Percentiles rank a stretch among this genome's conserved stretches.
These are phyloP conservation scores for Gaeumannomyces tritici DNA, from an alignment of 2,329 filamentous ascomycete genomes.

Conservation along the genomic window DNA sequence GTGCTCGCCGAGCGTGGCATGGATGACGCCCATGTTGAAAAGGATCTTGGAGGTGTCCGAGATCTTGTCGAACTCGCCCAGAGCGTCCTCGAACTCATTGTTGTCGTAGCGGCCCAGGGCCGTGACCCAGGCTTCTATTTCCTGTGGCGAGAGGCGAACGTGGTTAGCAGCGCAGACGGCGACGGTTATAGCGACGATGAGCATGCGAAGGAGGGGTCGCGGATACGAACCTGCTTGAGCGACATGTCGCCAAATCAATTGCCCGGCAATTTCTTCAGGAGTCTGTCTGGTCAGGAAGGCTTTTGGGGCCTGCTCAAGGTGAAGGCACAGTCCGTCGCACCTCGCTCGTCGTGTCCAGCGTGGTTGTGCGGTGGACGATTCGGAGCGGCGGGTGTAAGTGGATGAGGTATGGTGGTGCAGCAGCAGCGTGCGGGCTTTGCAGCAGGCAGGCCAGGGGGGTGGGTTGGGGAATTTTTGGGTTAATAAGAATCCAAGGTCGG, in stretches of 20 bases:
- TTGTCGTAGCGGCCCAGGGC: slow-evolving; percentile 90
- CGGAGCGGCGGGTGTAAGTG: background rate
- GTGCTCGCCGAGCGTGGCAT: slow-evolving; percentile 92
- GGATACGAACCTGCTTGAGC: slow-evolving; percentile 26
- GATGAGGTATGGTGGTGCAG: background rate
- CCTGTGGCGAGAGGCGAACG: slow-evolving; percentile 38
- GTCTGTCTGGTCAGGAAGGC: background rate
- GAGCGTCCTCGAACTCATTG: slow-evolving; percentile 88
- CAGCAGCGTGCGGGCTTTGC: background rate
- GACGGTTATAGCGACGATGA: background rate
- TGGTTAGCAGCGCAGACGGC: background rate
- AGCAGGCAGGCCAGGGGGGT: background rate
- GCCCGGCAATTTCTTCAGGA: background rate
- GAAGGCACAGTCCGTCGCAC: background rate
- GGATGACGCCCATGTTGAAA: slow-evolving; percentile 97
- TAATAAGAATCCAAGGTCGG: slow-evolving; percentile 1
- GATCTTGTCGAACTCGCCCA: slow-evolving; percentile 77
- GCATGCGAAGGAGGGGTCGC: background rate
- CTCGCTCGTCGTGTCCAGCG: background rate
- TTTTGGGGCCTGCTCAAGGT: background rate
- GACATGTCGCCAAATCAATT: slow-evolving; percentile 20
- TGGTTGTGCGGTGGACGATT: background rate
- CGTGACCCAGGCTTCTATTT: slow-evolving; percentile 98
- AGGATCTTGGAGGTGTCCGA: slow-evolving; percentile 95
- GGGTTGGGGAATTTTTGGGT: background rate